Evolutionary conservation across 345 rosid species (phyloP).

Genomic region (Heritiera fomes): DNA sequence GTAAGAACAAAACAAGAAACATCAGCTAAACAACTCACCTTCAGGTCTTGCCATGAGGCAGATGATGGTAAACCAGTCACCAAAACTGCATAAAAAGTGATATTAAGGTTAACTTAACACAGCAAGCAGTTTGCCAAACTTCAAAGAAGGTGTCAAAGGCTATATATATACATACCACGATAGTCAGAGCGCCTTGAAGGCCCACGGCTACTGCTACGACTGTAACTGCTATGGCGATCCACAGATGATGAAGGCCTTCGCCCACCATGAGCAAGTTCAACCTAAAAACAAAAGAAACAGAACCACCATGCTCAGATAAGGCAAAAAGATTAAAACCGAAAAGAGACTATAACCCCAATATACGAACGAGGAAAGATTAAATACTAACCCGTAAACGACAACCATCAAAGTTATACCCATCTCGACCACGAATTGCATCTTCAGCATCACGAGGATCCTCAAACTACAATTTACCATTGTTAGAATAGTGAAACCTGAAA

Average conservation of each 20-base stretch:
- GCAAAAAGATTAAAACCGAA: neutral
- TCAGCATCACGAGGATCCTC: conserved; percentile 96
- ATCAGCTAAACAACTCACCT: conserved; percentile 45
- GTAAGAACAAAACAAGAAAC: neutral
- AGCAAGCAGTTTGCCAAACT: neutral
- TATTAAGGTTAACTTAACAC: neutral
- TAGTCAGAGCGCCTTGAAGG: conserved; percentile 79
- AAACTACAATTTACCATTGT: conserved; percentile 46
- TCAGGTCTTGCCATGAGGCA: conserved; percentile 99
- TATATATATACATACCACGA: conserved; percentile 60
- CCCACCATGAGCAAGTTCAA: conserved; percentile 92
- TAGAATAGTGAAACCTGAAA: neutral
- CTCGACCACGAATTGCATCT: conserved; percentile 86
- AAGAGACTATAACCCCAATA: neutral
- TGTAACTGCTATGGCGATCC: conserved; percentile 73
- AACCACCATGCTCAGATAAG: neutral
- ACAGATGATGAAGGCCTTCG: conserved; percentile 71
- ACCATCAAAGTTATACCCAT: conserved; percentile 93
- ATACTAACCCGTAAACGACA: conserved; percentile 69
- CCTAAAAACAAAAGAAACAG: conserved; percentile 40
- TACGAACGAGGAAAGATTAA: neutral
- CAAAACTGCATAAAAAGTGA: conserved; percentile 51
- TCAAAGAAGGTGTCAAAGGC: neutral
- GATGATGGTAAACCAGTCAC: conserved; percentile 90
- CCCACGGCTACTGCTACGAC: conserved; percentile 68